phyloP scores from a whole-genome alignment of 106 monocot genomes.

The Acorus gramineus region DNA sequence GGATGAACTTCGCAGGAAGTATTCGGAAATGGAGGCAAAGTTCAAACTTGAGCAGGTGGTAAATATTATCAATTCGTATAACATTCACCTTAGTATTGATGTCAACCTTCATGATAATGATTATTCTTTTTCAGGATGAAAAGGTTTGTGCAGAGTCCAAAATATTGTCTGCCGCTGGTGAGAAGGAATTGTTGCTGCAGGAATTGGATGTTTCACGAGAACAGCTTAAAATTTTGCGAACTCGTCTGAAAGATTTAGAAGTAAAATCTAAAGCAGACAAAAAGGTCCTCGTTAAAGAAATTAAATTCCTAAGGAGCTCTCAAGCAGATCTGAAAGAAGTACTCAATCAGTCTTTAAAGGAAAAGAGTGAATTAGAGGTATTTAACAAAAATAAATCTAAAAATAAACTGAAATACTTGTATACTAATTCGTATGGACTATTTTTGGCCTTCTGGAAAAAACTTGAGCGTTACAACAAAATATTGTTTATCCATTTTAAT shows the following conservation, averaged over 20 bases:
- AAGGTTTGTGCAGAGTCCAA: slow-evolving; percentile 48
- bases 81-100: not conserved
- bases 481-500: too few relatives aligned
- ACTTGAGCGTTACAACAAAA: too few relatives aligned
- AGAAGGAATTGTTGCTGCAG: slow-evolving; percentile 47
- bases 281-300: slow-evolving; percentile 82
- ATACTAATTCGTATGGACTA: too few relatives aligned
- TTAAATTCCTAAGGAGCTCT: slow-evolving; percentile 73
- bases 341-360: slow-evolving; percentile 41
- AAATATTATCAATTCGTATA: too few relatives aligned
- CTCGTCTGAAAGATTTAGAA: slow-evolving; percentile 48
- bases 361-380: slow-evolving; percentile 77
- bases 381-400: too few relatives aligned
- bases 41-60: slow-evolving; percentile 60
- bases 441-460: too few relatives aligned
- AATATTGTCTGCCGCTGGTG: slow-evolving; percentile 24
- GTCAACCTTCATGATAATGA: not conserved
- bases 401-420: too few relatives aligned
- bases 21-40: slow-evolving; percentile 54
- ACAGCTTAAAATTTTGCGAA: slow-evolving; percentile 43
- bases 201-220: slow-evolving; percentile 47
- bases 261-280: slow-evolving; percentile 85
- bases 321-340: slow-evolving; percentile 62
- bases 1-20: slow-evolving; percentile 77
- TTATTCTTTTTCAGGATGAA: slow-evolving; percentile 43